Base-by-base conservation (phyloP, 2,329 filamentous ascomycete species). In the Fusarium sp. region DNA sequence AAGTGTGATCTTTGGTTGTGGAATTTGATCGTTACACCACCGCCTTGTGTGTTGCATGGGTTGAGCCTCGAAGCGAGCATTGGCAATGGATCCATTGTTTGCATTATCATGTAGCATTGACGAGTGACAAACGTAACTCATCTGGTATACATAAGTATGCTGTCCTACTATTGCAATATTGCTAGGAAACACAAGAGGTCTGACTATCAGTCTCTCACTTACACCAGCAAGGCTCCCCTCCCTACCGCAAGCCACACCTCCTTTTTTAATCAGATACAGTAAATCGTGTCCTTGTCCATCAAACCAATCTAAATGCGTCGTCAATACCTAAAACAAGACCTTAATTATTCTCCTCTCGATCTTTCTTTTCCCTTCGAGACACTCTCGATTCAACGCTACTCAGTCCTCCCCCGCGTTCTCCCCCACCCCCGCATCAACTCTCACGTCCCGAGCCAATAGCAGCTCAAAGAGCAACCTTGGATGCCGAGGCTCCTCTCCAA, bases 1-100 rank as follows among this genome's bases (percentile, higher is more conserved):
- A 23, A 23, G 25, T 54, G n/a, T 19, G 19, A 18, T 13, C 23
- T 50, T 47, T 23, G 32, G 21, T 38, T 37, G 64, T 70, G 49
- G 28, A 37, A 57, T 66, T 47, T 35, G 59, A 69, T 67, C 44
- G 53, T 60, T 46, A 57, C 53, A 64, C 68, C 60, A 53, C 57
- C 59, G 60, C 44, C 66, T 25, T 67, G 61, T 68, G 65, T 67
- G 63, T 67, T 69, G 47, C 67, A 67, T 72, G 63, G 60, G 53
- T 54, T 64, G 69, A 56, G 43, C 50, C 65, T 69, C 30, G 67
- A 73, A 71, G 71, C 71, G 71, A 73, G 71, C 50, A 72, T 62
- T 67, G 49, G 42, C 21, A 54, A 52, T 52, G n/a, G 30, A 25
- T 40, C 33, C 50, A 47, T 71, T 46, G 60, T 42, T 71, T 60